Base-by-base conservation (phyloP, 2,329 filamentous ascomycete species). In the Fusarium xyrophilum region DNA sequence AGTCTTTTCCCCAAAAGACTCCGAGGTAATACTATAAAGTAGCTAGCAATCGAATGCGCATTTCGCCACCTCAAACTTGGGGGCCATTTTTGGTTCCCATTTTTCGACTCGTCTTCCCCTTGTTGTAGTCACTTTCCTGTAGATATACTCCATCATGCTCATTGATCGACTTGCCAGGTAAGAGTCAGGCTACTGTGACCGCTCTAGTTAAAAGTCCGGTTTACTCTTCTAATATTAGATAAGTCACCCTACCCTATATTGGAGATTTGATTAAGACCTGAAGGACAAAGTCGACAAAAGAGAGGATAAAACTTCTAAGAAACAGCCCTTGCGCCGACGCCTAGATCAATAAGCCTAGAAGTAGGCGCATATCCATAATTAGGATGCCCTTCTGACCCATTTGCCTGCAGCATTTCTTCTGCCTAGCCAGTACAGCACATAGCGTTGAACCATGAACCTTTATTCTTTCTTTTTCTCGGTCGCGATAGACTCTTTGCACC, bases 141-240 rank as follows among this genome's bases (percentile, higher is more conserved):
- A 21, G 13, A 38, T 14, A 21, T 21, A 1, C n/a, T 14, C 7
- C 0, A 14, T 14, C 6, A 21, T 36, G 19, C 35, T n/a, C 19
- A 13, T 19, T 12, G 35, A n/a, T 13, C 6, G 11, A 13, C 11
- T n/a, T 3, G 6, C 32, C 32, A 15, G 3, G 5, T 15, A 35
- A 17, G 9, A 7, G 33, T 8, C 15, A 10, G 32, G 15, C 15
- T 33, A 19, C 15, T 35, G 33, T 35, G 9, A 19, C 10, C 17
- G 3, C 10, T 35, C 9, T 0, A 35, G 17, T 35, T 19, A 0
- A 6, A 35, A 11, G 33, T 15, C 15, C 1, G 0, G 6, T 19
- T 35, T 7, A 35, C 32, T 11, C 32, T 35, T 0, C 10, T 10
- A 35, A 0, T 9, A 15, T 19, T 8, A 35, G 33, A 19, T 11